phyloP scores from a whole-genome alignment of 768 basidiomycete genomes.

The Leucocoprinus birnbaumii region DNA sequence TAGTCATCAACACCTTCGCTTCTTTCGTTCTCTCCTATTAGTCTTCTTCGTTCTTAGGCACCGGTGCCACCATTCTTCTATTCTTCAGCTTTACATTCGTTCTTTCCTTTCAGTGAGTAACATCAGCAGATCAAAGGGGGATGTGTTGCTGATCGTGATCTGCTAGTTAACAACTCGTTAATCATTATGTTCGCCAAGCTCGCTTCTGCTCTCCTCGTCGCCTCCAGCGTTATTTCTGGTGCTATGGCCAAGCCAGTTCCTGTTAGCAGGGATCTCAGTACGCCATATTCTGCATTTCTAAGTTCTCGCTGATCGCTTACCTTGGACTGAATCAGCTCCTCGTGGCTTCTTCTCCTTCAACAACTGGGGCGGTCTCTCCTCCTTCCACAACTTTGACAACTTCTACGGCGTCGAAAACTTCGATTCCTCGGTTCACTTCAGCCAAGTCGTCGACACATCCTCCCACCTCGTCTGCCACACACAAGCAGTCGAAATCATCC shows the following conservation, averaged over 20 bases:
- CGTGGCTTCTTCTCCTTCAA: constrained; percentile 23
- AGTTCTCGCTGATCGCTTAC: background rate
- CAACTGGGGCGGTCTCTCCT: constrained; percentile 29
- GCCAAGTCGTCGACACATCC: constrained; percentile 26
- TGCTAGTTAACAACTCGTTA: background rate
- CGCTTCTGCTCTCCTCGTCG: constrained; percentile 1
- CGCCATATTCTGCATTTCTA: constrained; percentile 18
- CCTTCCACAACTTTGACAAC: constrained; percentile 23
- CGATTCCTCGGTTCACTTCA: constrained; percentile 24
- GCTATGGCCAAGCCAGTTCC: background rate
- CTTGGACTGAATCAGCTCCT: background rate
- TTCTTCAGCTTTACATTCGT: background rate
- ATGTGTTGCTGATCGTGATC: background rate
- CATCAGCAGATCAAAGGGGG: background rate
- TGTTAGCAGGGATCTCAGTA: constrained; percentile 17
- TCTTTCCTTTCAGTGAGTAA: constrained; percentile 3
- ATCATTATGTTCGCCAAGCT: constrained; percentile 6
- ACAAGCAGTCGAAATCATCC: constrained; percentile 28
- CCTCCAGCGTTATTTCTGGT: background rate
- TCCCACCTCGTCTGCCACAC: constrained; percentile 27
- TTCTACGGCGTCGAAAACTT: constrained; percentile 30
- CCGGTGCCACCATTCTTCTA: background rate
- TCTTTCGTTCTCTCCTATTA: background rate
- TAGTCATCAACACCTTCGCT: too few species aligned
- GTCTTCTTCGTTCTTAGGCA: constrained; percentile 1